phyloP scores from a whole-genome alignment of 2,329 filamentous ascomycete species.

The Daldinia eschscholtzii region DNA sequence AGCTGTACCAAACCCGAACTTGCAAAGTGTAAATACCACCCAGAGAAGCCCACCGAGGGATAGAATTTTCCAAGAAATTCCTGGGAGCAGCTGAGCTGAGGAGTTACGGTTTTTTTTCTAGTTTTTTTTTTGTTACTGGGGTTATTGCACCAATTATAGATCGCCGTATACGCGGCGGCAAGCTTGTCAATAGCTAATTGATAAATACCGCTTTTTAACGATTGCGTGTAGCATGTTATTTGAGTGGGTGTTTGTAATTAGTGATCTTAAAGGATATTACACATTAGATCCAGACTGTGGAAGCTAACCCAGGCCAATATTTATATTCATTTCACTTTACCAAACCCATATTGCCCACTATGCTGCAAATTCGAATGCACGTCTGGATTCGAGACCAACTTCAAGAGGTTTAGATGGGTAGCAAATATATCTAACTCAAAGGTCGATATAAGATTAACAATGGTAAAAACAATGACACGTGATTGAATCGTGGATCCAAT shows the following conservation, averaged over 20 bases:
- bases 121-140: slow-evolving; percentile 7
- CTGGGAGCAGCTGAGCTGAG: slow-evolving; percentile 45
- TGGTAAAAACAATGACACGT: too few relatives aligned
- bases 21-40: slow-evolving; percentile 37
- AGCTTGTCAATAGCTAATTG: slow-evolving; percentile 45
- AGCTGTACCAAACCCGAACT: slow-evolving; percentile 44
- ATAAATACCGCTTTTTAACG: slow-evolving; percentile 27
- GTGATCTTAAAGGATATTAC: not conserved
- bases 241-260: not conserved
- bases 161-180: slow-evolving; percentile 27
- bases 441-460: too few relatives aligned
- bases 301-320: not conserved
- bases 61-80: slow-evolving; percentile 31
- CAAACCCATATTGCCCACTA: too few relatives aligned
- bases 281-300: not conserved
- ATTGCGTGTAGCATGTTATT: not conserved
- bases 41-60: slow-evolving; percentile 19
- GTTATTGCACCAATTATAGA: slow-evolving; percentile 33
- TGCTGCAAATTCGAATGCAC: too few relatives aligned
- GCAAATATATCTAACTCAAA: too few relatives aligned
- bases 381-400: too few relatives aligned
- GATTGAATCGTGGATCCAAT: too few relatives aligned
- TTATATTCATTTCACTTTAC: too few relatives aligned
- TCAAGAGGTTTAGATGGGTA: too few relatives aligned
- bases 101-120: slow-evolving; percentile 29